A percentile compares a stretch with the other conserved stretches of the same genome.
phyloP scores from a whole-genome alignment of 2,329 filamentous ascomycete species.

The Fusarium sp. region DNA sequence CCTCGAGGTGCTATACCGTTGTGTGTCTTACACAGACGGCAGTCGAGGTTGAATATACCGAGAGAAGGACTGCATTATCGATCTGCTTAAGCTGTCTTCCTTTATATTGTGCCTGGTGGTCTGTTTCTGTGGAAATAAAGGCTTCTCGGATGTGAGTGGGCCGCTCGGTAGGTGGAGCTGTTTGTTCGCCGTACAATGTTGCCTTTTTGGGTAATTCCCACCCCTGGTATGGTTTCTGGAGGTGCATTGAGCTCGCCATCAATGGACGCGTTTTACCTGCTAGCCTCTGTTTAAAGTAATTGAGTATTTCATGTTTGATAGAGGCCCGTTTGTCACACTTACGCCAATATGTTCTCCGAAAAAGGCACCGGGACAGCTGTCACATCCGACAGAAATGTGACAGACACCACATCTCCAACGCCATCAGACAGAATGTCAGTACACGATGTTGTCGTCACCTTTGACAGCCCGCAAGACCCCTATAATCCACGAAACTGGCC shows the following conservation, averaged over 20 bases:
- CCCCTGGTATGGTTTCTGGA: not conserved
- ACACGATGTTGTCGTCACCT: not conserved
- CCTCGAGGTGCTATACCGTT: no score
- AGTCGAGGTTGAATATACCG: no score
- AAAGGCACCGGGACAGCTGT: not conserved
- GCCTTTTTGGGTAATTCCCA: not conserved
- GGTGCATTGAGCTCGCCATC: not conserved
- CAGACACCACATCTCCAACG: not conserved
- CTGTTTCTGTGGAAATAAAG: no score
- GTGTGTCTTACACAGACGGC: no score
- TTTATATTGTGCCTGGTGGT: no score
- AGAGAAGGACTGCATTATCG: no score
- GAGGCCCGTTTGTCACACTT: not conserved
- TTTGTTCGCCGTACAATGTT: not conserved
- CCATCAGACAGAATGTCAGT: not conserved
- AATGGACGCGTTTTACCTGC: not conserved
- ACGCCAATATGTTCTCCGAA: not conserved
- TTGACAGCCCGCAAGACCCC: not conserved
- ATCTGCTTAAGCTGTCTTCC: no score
- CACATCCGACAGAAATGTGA: not conserved
- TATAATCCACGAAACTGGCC: not conserved
- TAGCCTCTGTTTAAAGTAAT: not conserved
- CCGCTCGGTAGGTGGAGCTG: no score
- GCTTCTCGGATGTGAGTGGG: no score
- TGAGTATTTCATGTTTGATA: not conserved